Percentiles rank a stretch among this genome's conserved stretches.
Evolutionary conservation across 768 basidiomycete species (phyloP).

Genomic region (Leccinum truebloodii): DNA sequence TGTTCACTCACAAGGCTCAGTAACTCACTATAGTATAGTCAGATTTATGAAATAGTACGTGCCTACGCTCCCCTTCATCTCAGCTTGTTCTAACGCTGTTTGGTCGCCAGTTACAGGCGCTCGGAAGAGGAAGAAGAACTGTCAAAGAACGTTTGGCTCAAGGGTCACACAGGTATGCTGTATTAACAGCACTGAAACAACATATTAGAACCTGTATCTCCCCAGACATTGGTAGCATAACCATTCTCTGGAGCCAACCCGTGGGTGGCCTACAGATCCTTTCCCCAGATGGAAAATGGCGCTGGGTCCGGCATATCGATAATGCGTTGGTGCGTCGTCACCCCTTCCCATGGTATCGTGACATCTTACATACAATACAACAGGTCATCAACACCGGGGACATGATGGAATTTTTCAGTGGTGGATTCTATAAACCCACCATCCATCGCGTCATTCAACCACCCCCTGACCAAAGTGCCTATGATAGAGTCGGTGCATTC

Average conservation of each 20-base stretch:
- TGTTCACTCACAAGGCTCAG: not conserved
- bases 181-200: not conserved
- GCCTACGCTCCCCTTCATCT: not conserved
- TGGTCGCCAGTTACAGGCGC: constrained; percentile 45
- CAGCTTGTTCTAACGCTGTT: not conserved
- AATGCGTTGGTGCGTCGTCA: constrained; percentile 49
- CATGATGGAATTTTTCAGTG: constrained; percentile 56
- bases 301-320: constrained; percentile 58
- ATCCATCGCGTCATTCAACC: constrained; percentile 64
- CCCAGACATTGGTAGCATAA: constrained; percentile 53
- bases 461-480: constrained; percentile 48
- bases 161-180: constrained; percentile 53
- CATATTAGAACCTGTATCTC: not conserved
- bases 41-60: constrained; percentile 67
- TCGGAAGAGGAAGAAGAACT: constrained; percentile 48
- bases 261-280: constrained; percentile 59
- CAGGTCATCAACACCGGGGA: constrained; percentile 64
- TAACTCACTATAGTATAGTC: constrained; percentile 34
- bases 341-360: not conserved
- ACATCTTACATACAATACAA: not conserved
- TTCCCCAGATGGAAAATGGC: constrained; percentile 52
- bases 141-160: constrained; percentile 58
- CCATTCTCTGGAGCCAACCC: constrained; percentile 62
- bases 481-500: constrained; percentile 54
- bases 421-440: constrained; percentile 57